These are phyloP conservation scores for Aspergillus ustus DNA, from an alignment of 2,329 filamentous ascomycete species.

Conservation along the genomic window DNA sequence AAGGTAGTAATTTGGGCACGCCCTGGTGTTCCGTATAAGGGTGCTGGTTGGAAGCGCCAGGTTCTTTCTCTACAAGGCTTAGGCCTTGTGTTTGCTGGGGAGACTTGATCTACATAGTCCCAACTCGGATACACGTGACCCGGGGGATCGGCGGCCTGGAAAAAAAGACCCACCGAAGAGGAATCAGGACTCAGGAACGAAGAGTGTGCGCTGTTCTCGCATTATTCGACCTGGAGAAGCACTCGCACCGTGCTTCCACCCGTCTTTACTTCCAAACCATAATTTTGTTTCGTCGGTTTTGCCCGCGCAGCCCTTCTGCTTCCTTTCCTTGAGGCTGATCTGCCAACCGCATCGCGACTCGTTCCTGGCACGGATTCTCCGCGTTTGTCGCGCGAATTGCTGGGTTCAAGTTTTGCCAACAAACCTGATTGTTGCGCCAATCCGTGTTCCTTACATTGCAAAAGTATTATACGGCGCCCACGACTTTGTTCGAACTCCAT, in stretches of 20 bases:
- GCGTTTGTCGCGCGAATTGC: not conserved
- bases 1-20: too few relatives aligned
- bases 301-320: not conserved
- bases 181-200: slow-evolving; percentile 1
- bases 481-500: not conserved
- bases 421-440: not conserved
- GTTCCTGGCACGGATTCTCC: not conserved
- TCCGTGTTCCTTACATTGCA: not conserved
- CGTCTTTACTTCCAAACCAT: not conserved
- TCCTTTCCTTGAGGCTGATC: not conserved
- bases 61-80: too few relatives aligned
- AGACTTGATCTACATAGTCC: not conserved
- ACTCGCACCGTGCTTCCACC: not conserved
- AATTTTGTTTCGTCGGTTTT: not conserved
- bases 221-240: not conserved
- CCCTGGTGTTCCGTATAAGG: too few relatives aligned
- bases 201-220: not conserved
- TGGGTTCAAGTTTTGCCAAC: not conserved
- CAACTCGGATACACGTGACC: slow-evolving; percentile 6
- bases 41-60: too few relatives aligned
- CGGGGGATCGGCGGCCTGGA: slow-evolving; percentile 5
- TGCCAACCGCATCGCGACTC: not conserved
- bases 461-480: not conserved
- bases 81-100: too few relatives aligned
- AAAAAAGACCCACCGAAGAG: not conserved